Evolutionary conservation across 23 red algal species (phyloP).

Genomic region (Gracilaria gracilis): DNA sequence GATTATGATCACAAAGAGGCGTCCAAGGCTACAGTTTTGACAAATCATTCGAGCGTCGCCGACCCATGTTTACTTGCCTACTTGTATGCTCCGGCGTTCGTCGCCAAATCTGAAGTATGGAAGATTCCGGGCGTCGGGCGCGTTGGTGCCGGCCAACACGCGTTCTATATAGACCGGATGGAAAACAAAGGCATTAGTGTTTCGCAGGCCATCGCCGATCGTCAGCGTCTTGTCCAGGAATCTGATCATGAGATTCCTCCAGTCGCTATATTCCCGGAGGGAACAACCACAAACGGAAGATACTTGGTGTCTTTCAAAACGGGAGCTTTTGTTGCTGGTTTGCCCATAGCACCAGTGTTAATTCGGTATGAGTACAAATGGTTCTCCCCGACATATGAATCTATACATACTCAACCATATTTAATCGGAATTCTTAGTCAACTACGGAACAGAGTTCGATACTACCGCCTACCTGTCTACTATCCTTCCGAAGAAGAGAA

Average conservation of each 20-base stretch:
- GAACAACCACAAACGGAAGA: constrained; percentile 94
- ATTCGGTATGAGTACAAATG: constrained; percentile 75
- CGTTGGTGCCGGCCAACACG: constrained; percentile 71
- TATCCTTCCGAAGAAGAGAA: constrained; percentile 87
- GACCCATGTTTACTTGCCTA: constrained; percentile 80
- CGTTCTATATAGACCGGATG: constrained; percentile 81
- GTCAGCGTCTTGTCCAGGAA: constrained; percentile 50
- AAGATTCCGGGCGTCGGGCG: constrained; percentile 78
- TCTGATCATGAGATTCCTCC: constrained; percentile 55
- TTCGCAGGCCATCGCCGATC: constrained; percentile 44
- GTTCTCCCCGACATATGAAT: constrained; percentile 97
- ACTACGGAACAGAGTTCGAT: constrained; percentile 63
- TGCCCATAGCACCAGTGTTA: constrained; percentile 80
- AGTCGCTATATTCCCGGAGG: constrained; percentile 97
- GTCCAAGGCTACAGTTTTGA: constrained; percentile 58
- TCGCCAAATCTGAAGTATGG: constrained; percentile 82
- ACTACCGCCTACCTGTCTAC: constrained; percentile 84
- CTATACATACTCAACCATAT: constrained; percentile 68
- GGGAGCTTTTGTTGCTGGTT: constrained; percentile 91
- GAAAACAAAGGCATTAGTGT: constrained; percentile 34
- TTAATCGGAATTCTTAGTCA: constrained; percentile 80
- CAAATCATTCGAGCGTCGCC: constrained; percentile 80
- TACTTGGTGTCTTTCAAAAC: constrained; percentile 82
- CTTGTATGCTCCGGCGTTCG: constrained; percentile 83
- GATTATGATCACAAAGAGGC: constrained; percentile 72